A percentile compares a stretch with the other conserved stretches of the same genome.
Evolutionary conservation across 2,329 filamentous ascomycete genomes (phyloP).

Genomic region (Fusarium camptoceras): DNA sequence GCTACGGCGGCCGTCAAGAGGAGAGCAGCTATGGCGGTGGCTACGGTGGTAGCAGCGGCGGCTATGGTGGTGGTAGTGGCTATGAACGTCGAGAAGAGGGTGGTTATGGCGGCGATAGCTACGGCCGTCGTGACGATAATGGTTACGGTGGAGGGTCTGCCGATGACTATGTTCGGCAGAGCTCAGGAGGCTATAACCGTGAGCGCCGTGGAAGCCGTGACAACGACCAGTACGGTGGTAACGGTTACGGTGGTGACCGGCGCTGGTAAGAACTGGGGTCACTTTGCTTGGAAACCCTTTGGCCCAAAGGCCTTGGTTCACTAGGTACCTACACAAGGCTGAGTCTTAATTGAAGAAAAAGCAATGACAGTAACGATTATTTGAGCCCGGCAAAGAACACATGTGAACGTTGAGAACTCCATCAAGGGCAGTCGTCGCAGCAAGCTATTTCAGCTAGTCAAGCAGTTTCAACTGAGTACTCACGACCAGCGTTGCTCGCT

Average conservation of each 20-base stretch:
- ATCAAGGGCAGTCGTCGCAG: not conserved
- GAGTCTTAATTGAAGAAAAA: conserved; percentile 7
- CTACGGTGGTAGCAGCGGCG: conserved; percentile 12
- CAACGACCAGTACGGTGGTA: conserved; percentile 23
- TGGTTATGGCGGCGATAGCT: conserved; percentile 40
- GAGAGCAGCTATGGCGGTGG: conserved; percentile 31
- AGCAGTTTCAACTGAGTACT: not conserved
- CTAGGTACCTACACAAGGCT: conserved; percentile 12
- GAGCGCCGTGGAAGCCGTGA: conserved; percentile 25
- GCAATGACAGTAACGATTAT: not conserved
- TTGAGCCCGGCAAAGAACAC: not conserved
- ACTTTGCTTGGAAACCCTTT: not conserved
- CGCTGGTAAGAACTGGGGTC: conserved; percentile 35
- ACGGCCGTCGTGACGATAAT: conserved; percentile 47
- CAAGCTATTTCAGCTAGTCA: not conserved
- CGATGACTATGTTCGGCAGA: conserved; percentile 41
- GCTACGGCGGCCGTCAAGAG: conserved; percentile 11
- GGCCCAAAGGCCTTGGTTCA: not conserved
- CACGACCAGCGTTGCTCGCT: not conserved
- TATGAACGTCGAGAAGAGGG: conserved; percentile 35
- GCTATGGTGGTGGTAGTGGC: conserved; percentile 40
- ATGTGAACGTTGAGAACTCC: not conserved
- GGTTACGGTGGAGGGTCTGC: conserved; percentile 44
- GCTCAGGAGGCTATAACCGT: conserved; percentile 30
- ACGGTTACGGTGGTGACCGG: conserved; percentile 43